phyloP scores from a whole-genome alignment of 2,329 filamentous ascomycete species.

The Drechslerella coelobrocha region DNA sequence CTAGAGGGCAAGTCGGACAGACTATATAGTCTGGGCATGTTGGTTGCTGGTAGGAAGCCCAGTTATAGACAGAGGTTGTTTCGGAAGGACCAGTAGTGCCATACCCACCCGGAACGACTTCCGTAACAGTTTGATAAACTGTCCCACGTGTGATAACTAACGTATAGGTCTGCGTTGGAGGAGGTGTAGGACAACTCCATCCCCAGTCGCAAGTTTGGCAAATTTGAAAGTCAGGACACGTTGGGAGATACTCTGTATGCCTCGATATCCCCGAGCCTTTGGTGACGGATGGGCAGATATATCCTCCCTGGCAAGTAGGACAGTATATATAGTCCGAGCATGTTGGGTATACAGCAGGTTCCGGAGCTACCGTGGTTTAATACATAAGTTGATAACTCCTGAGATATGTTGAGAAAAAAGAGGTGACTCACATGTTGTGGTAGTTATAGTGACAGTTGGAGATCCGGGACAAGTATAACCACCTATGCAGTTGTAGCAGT shows the following conservation, averaged over 20 bases:
- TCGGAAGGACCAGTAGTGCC: slow-evolving; percentile 6
- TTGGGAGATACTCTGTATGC: slow-evolving; percentile 17
- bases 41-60: slow-evolving; percentile 35
- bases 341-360: slow-evolving; percentile 22
- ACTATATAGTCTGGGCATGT: slow-evolving; percentile 39
- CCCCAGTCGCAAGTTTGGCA: slow-evolving; percentile 29
- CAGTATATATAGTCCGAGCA: slow-evolving; percentile 34
- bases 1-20: slow-evolving; percentile 34
- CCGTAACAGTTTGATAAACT: slow-evolving; percentile 24
- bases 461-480: slow-evolving; percentile 25
- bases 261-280: slow-evolving; percentile 11
- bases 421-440: slow-evolving; percentile 16
- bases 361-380: slow-evolving; percentile 12
- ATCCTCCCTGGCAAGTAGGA: slow-evolving; percentile 21
- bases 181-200: slow-evolving; percentile 29
- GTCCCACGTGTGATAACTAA: slow-evolving; percentile 30
- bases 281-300: slow-evolving; percentile 15
- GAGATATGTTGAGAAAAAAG: background rate
- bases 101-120: slow-evolving; percentile 25
- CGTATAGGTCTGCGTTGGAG: slow-evolving; percentile 26
- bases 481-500: slow-evolving; percentile 38
- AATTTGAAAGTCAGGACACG: slow-evolving; percentile 8
- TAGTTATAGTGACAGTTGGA: slow-evolving; percentile 6
- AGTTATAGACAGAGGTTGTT: slow-evolving; percentile 27
- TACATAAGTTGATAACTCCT: background rate